Base-by-base conservation (phyloP, 2,329 filamentous ascomycete species). In the Neofusicoccum kwambonambiense region DNA sequence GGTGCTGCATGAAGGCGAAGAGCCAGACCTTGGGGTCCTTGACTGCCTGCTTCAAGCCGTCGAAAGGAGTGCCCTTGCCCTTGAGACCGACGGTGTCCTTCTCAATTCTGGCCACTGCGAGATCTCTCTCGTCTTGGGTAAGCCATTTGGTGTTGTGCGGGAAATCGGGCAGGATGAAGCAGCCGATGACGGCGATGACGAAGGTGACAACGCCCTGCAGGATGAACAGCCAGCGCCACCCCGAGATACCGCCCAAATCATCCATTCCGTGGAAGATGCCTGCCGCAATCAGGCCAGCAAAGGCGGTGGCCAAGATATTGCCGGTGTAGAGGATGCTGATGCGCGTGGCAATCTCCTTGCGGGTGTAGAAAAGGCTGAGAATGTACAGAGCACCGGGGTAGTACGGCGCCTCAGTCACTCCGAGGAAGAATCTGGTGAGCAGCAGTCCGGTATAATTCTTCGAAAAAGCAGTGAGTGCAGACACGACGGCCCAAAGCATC, bases 231-330 rank as follows among this genome's bases (percentile, higher is more conserved):
- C 74, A 78, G 62, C 71, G 70, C 76, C 76, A 80, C 0, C 74
- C 76, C 4, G 68, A 66, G 4, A 78, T 64, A 1, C 76, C 77
- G 3, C 65, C 64, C 3, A 61, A 22, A 13, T 51, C 51, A 22
- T 74, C 71, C 66, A 80, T 72, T 6, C 80, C 80, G 27, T 74
- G 69, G 8, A 82, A 74, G 35, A 85, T 83, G 3, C 81, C 82
- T 3, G 83, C 83, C 4, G 81, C 83, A 56, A 86, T 83, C 35
- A 86, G 76, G 34, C 81, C 83, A 15, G 82, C 82, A 68, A 86
- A 86, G 2, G 83, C 83, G 56, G 75, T 81, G 60, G 78, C 79
- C 34, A 85, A 76, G 27, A 84, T 72, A 1, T 78, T 81, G 4
- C 82, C 83, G 4, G 81, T 80, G 70, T 84, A 85, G 64, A 86